Base-by-base conservation (phyloP, 495 filamentous ascomycete genomes). In the Trypethelium eluteriae region DNA sequence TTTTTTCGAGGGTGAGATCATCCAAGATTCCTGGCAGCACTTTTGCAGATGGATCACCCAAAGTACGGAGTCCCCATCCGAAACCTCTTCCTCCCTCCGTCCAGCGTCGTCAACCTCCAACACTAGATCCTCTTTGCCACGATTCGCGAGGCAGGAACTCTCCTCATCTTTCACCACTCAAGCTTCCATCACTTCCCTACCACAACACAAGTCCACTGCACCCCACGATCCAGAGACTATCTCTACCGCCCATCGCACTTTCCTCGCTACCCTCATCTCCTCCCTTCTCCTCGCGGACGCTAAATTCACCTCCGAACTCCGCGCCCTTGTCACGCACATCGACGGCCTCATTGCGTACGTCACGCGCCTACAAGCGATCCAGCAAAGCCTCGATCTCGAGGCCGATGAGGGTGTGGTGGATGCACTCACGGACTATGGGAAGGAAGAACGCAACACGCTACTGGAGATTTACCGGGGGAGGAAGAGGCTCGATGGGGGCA, bases 1-100 rank as follows among this genome's bases (percentile, higher is more conserved):
- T 12, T 97, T 94, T 69, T 87, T 97, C 68, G 92, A 96, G 73
- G 91, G 89, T 2, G 92, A 97, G 74, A 88, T 97, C 1, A 85
- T 96, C 18, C 84, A 88, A 64, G 86, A 86, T 9, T 88, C 90
- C 0, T 96, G 89, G 82, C 79, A 82, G 56, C 79, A 83, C 66
- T 84, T 88, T 59, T 78, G 79, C 16, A 72, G 80, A 76, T 80
- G 90, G 76, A 68, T 78, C 5, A 63, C 32, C 3, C n/a, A 6
- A 56, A 44, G 49, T 59, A 12, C 66, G 63, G 2, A 18, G 38
- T n/a, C 53, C 32, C 12, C 36, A 2, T 36, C 64, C 63, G 36
- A n/a, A 34, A 11, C 57, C 39, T 34, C 39, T 35, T 38, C 34
- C 3, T 32, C 35, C 68, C 32, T 34, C 49, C 25, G 61, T 63